These are phyloP conservation scores for Aspergillus sparsus DNA, from an alignment of 495 filamentous ascomycete genomes.

Conservation along the genomic window DNA sequence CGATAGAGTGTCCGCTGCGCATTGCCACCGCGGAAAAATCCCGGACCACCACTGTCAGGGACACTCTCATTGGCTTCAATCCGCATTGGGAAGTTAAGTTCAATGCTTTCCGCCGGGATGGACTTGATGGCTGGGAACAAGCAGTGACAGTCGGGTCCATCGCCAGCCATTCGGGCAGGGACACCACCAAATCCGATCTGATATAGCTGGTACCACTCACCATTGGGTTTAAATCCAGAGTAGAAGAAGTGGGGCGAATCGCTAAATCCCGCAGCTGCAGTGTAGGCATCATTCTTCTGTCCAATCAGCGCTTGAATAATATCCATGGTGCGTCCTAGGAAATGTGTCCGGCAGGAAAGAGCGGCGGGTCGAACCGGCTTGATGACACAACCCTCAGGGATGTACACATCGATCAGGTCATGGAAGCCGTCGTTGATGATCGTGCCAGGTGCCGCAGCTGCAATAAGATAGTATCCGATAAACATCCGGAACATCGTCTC, in stretches of 20 bases:
- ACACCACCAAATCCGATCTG: slow-evolving; percentile 55
- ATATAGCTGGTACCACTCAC: slow-evolving; percentile 54
- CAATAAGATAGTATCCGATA: slow-evolving; percentile 51
- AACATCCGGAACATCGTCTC: slow-evolving; percentile 58
- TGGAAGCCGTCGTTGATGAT: slow-evolving; percentile 53
- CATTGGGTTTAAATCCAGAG: slow-evolving; percentile 49
- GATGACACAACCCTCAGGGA: slow-evolving; percentile 47
- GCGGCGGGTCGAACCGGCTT: slow-evolving; percentile 51
- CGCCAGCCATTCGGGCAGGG: slow-evolving; percentile 48
- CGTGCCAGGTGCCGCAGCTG: slow-evolving; percentile 47
- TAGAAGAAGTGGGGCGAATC: slow-evolving; percentile 56
- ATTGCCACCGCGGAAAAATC: slow-evolving; percentile 51
- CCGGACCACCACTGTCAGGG: slow-evolving; percentile 49
- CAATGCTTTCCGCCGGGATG: slow-evolving; percentile 52
- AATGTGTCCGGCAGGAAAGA: slow-evolving; percentile 50
- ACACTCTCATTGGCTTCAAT: slow-evolving; percentile 53
- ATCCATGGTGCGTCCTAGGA: slow-evolving; percentile 48
- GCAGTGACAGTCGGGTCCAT: slow-evolving; percentile 54
- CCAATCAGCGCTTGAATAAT: slow-evolving; percentile 53
- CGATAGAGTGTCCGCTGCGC: slow-evolving; percentile 51
- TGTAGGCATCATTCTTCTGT: slow-evolving; percentile 48
- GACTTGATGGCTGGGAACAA: slow-evolving; percentile 55
- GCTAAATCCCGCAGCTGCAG: slow-evolving; percentile 51
- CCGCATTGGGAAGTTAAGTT: slow-evolving; percentile 51
- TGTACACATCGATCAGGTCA: slow-evolving; percentile 49